A percentile compares a stretch with the other conserved stretches of the same genome.
Evolutionary conservation across 164 flowering plant genomes (phyloP).

Genomic region (Vitis rupestris): DNA sequence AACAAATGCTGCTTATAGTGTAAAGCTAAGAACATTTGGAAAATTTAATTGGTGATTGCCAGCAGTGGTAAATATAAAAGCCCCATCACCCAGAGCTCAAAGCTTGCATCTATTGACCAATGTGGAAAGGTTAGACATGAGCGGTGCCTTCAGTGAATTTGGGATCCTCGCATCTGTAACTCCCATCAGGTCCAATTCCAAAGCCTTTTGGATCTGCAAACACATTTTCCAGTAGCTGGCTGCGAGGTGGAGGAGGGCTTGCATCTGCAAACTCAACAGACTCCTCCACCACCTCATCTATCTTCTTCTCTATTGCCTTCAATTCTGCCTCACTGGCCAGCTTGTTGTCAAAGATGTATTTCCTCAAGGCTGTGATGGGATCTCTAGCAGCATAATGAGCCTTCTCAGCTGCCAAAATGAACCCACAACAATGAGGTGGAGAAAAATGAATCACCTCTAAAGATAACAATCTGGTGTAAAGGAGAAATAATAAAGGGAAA

Average conservation of each 20-base stretch:
- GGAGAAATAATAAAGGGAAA: neutral
- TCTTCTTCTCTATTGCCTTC: slow-evolving; percentile 85
- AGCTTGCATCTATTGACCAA: neutral
- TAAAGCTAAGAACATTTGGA: slow-evolving; percentile 2
- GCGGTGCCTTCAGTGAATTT: slow-evolving; percentile 93
- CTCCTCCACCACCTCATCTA: slow-evolving; percentile 83
- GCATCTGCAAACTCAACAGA: slow-evolving; percentile 91
- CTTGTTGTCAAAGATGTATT: slow-evolving; percentile 70
- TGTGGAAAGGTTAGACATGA: slow-evolving; percentile 49
- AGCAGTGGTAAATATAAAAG: slow-evolving; percentile 10
- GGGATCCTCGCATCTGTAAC: slow-evolving; percentile 92
- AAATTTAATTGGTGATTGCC: slow-evolving; percentile 5
- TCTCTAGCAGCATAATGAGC: slow-evolving; percentile 81
- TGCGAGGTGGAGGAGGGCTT: slow-evolving; percentile 71
- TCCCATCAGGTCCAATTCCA: slow-evolving; percentile 93
- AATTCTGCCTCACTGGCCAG: slow-evolving; percentile 72
- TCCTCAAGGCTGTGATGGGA: slow-evolving; percentile 83
- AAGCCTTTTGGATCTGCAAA: slow-evolving; percentile 96
- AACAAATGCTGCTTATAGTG: slow-evolving; percentile 6
- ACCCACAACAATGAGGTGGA: neutral
- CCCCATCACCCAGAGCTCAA: slow-evolving; percentile 4
- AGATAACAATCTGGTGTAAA: neutral
- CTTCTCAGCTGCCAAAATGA: slow-evolving; percentile 75
- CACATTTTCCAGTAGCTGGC: slow-evolving; percentile 87
- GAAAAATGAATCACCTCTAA: neutral